These are phyloP conservation scores for Flaveria linearis DNA, from an alignment of 129 eudicot genomes.

Conservation along the genomic window DNA sequence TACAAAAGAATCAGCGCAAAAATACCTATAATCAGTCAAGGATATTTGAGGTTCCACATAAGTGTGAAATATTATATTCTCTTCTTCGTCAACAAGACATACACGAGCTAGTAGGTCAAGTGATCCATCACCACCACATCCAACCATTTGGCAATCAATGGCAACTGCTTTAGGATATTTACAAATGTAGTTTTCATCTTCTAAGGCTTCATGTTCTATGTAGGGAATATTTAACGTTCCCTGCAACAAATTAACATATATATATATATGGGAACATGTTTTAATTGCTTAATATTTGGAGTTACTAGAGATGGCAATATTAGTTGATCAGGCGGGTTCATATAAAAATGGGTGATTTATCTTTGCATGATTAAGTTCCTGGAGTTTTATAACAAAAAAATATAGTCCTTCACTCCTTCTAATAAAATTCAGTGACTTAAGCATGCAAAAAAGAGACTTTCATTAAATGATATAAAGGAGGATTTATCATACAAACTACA, in stretches of 20 bases:
- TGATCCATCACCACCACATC: slow-evolving; percentile 72
- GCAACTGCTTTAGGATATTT: slow-evolving; percentile 50
- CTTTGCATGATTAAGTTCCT: not conserved
- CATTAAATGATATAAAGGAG: not conserved
- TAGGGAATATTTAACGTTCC: slow-evolving; percentile 31
- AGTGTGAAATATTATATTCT: slow-evolving; percentile 62
- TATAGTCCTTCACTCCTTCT: not conserved
- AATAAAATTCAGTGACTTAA: not conserved
- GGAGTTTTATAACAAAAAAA: not conserved
- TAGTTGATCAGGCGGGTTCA: not conserved
- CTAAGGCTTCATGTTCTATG: slow-evolving; percentile 28
- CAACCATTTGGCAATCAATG: slow-evolving; percentile 74
- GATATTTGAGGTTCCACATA: slow-evolving; percentile 64
- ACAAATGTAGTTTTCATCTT: slow-evolving; percentile 16
- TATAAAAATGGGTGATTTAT: not conserved
- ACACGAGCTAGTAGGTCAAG: slow-evolving; percentile 66
- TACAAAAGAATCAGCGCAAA: not conserved
- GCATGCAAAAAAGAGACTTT: not conserved
- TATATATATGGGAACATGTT: not conserved
- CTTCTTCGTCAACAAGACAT: slow-evolving; percentile 68
- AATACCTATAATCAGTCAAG: slow-evolving; percentile 62
- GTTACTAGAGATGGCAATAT: not conserved
- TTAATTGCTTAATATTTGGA: not conserved
- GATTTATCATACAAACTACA: slow-evolving; percentile 7
- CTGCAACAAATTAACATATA: slow-evolving; percentile 39